Percentiles rank a stretch among this genome's conserved stretches.
These are phyloP conservation scores for Salix viminalis DNA, from an alignment of 345 rosid genomes.

Conservation along the genomic window DNA sequence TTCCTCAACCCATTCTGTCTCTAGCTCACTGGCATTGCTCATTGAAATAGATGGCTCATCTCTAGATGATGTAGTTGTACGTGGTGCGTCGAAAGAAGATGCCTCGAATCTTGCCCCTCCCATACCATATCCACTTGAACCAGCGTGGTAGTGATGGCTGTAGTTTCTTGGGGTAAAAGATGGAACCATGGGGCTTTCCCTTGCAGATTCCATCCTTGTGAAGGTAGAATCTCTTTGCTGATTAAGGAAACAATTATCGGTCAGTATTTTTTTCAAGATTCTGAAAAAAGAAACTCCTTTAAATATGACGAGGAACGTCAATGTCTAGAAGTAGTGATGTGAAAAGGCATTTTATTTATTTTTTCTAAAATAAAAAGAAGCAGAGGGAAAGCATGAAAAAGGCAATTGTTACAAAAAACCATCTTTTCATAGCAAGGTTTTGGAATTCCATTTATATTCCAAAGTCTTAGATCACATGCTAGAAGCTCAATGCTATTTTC, in stretches of 20 bases:
- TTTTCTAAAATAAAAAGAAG: background rate
- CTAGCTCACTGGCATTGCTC: slow-evolving; percentile 91
- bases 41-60: slow-evolving; percentile 87
- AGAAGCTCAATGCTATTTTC: too few species aligned
- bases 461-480: background rate
- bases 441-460: background rate
- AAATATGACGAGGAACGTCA: background rate
- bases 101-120: slow-evolving; percentile 44
- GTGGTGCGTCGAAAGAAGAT: slow-evolving; percentile 55
- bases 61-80: slow-evolving; percentile 84
- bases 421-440: background rate
- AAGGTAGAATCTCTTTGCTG: slow-evolving; percentile 74
- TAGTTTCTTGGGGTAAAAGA: slow-evolving; percentile 71
- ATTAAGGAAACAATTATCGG: background rate
- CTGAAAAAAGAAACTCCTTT: too few species aligned
- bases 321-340: background rate
- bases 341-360: background rate
- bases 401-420: background rate
- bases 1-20: slow-evolving; percentile 86
- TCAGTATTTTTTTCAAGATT: background rate
- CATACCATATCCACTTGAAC: slow-evolving; percentile 50
- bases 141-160: slow-evolving; percentile 38
- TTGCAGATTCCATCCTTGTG: slow-evolving; percentile 67
- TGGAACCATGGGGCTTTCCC: slow-evolving; percentile 85
- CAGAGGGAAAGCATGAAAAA: background rate